Evolutionary conservation across 208 protist species (phyloP).

Genomic region (Trypanosoma scelopori): DNA sequence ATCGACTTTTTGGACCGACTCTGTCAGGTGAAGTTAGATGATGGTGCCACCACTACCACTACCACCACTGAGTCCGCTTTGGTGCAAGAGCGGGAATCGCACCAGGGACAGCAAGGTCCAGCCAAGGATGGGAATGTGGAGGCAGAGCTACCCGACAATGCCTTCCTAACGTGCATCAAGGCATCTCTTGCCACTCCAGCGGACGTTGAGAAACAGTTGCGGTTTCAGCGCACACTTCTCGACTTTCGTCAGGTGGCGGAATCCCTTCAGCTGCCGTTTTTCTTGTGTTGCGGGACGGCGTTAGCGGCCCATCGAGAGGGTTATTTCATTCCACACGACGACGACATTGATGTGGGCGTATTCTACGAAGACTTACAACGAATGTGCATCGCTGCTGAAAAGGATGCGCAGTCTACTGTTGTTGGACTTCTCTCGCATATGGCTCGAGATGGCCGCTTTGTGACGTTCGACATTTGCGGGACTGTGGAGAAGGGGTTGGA

Average conservation of each 20-base stretch:
- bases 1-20: slow-evolving; percentile 26
- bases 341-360: slow-evolving; percentile 88
- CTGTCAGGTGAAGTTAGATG: slow-evolving; percentile 26
- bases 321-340: slow-evolving; percentile 85
- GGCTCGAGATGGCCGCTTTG: slow-evolving; percentile 38
- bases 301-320: slow-evolving; percentile 75
- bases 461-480: slow-evolving; percentile 79
- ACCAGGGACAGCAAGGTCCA: not conserved
- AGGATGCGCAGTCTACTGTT: slow-evolving; percentile 26
- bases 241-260: slow-evolving; percentile 39
- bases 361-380: slow-evolving; percentile 47
- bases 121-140: not conserved
- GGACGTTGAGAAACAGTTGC: slow-evolving; percentile 46
- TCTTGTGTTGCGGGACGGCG: slow-evolving; percentile 83
- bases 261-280: slow-evolving; percentile 54
- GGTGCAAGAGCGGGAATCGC: not conserved
- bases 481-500: slow-evolving; percentile 69
- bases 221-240: slow-evolving; percentile 68
- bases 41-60: not conserved
- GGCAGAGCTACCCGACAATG: slow-evolving; percentile 13
- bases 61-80: not conserved
- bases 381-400: slow-evolving; percentile 7
- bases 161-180: slow-evolving; percentile 15
- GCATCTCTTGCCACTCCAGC: not conserved
- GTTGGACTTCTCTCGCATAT: slow-evolving; percentile 39